A percentile compares a stretch with the other conserved stretches of the same genome.
These are phyloP conservation scores for Colletotrichum cordylinicola DNA, from an alignment of 2,329 filamentous ascomycete species.

Conservation along the genomic window DNA sequence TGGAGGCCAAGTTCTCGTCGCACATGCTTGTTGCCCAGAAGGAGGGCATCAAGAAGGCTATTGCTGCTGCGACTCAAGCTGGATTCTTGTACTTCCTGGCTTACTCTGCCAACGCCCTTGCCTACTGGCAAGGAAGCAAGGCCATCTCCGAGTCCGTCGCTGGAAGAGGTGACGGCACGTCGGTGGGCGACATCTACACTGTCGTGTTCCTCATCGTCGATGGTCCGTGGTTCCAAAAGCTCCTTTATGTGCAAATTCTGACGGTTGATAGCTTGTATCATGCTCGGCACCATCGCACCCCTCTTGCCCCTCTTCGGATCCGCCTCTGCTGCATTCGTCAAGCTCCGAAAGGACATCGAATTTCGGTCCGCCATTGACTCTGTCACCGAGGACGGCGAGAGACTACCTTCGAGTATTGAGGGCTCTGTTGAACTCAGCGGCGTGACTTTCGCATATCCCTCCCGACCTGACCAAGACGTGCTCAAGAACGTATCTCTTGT, in stretches of 20 bases:
- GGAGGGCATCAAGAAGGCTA: slow-evolving; percentile 63
- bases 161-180: slow-evolving; percentile 36
- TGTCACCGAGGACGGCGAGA: slow-evolving; percentile 41
- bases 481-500: slow-evolving; percentile 51
- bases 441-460: slow-evolving; percentile 52
- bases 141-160: slow-evolving; percentile 48
- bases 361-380: slow-evolving; percentile 51
- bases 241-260: slow-evolving; percentile 41
- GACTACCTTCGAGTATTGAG: slow-evolving; percentile 50
- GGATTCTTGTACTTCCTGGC: slow-evolving; percentile 72
- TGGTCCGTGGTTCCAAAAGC: slow-evolving; percentile 37
- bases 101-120: slow-evolving; percentile 70
- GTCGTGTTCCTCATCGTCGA: slow-evolving; percentile 70
- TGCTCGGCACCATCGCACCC: slow-evolving; percentile 67
- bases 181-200: slow-evolving; percentile 61
- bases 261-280: slow-evolving; percentile 54
- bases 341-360: slow-evolving; percentile 64
- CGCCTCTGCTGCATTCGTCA: slow-evolving; percentile 63
- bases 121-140: slow-evolving; percentile 71
- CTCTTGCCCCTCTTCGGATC: slow-evolving; percentile 66
- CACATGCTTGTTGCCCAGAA: slow-evolving; percentile 55
- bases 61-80: slow-evolving; percentile 61
- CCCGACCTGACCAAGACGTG: slow-evolving; percentile 45
- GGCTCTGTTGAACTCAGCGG: slow-evolving; percentile 49
- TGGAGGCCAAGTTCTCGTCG: slow-evolving; percentile 60